A percentile compares a stretch with the other conserved stretches of the same genome.
phyloP scores from a whole-genome alignment of 257 asterid species.

The Nyctanthes arbortristis region DNA sequence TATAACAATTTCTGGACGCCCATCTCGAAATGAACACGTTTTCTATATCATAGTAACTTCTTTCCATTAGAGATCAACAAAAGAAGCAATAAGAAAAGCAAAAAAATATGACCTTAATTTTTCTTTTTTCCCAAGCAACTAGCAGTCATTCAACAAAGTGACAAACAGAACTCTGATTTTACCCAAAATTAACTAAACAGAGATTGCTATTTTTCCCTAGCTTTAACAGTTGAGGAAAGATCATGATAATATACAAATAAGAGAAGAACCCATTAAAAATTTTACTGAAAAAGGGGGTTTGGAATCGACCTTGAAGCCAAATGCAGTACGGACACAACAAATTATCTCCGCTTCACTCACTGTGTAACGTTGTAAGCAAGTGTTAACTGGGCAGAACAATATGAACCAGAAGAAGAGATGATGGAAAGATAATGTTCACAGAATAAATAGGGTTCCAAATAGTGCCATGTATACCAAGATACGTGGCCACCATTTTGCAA shows the following conservation, averaged over 20 bases:
- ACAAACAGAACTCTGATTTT: background rate
- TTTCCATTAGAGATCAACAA: constrained; percentile 13
- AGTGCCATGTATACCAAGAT: constrained; percentile 32
- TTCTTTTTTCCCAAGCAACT: too few relatives aligned
- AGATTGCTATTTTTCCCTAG: background rate
- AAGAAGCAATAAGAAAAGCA: background rate
- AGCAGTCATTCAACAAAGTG: background rate
- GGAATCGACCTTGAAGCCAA: constrained; percentile 1
- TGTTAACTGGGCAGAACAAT: constrained; percentile 1
- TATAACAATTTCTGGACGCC: constrained; percentile 21
- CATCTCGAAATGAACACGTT: constrained; percentile 17
- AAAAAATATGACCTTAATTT: background rate
- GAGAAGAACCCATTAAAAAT: background rate
- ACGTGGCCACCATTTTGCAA: constrained; percentile 41
- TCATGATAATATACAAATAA: background rate
- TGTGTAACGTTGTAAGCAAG: background rate
- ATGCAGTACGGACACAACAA: background rate
- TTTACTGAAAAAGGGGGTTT: background rate
- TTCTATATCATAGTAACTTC: constrained; percentile 12
- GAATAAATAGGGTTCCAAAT: constrained; percentile 27
- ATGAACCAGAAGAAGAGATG: constrained; percentile 49
- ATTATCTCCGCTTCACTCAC: background rate
- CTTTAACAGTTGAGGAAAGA: background rate
- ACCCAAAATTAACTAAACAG: background rate
- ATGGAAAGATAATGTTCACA: constrained; percentile 56